Evolutionary conservation across 1,284 basidiomycete species (phyloP), one percentile per base, ranked within the genome.

Genomic region (Papiliotrema terrestris): DNA sequence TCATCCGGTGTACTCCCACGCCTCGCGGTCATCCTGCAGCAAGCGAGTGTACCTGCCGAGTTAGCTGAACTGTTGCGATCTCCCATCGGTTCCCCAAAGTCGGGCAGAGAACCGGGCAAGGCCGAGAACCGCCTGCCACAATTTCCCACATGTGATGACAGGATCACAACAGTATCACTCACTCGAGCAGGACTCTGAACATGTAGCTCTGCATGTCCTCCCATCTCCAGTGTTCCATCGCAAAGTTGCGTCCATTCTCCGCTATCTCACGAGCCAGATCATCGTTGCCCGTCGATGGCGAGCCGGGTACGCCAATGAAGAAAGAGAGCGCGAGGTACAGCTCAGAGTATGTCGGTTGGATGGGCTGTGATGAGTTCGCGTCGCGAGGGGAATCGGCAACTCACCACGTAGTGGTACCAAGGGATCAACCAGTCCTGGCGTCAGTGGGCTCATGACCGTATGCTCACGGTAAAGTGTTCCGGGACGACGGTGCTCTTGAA

Each of bases 201-300:
- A 78, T 75, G 63, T 79, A 80, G 44, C 77, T 78, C 63, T 80
- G 78, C 78, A 80, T 78, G 60, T 80, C 79, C 56, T 79, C 77
- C 74, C 72, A 77, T 46, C 80, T 60, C 79, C 80, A 80, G 60
- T 78, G 69, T 45, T 77, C 65, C 35, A 65, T 60, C 0, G 75
- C 73, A 65, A 80, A 82, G 44, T 73, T 59, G 45, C 68, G 65
- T 0, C 74, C 80, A 13, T 75, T 68, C 20, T 66, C 63, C 4
- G 75, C 77, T 22, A 81, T 81, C 61, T 68, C 50, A 52, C 71
- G 61, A 1, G 80, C 80, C 13, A 79, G 60, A 0, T 72, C 68
- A 39, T 82, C 79, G 59, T 79, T 73, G 8, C 68, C 72, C 4
- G 46, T 54, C 9, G 52, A 48, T 3, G 45, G 46, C 2, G 52